Evolutionary conservation across 106 monocot species (phyloP).

Genomic region (Iris macrosiphon): DNA sequence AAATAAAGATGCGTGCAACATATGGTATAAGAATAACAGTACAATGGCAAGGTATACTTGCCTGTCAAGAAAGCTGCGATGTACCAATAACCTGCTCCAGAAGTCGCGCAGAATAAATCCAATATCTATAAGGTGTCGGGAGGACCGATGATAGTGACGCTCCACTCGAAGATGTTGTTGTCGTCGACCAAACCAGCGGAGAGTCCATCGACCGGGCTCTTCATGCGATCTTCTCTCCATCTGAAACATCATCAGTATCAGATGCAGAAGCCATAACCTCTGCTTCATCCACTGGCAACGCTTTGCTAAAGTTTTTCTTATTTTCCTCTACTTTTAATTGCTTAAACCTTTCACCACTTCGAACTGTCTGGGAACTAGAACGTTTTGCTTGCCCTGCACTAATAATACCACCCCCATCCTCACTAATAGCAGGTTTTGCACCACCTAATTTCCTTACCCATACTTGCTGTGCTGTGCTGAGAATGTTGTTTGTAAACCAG

Average conservation of each 20-base stretch:
- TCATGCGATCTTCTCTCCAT: conserved; percentile 53
- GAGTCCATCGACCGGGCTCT: conserved; percentile 62
- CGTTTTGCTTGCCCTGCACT: conserved; percentile 89
- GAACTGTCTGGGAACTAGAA: conserved; percentile 32
- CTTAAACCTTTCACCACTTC: conserved; percentile 84
- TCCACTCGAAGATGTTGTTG: conserved; percentile 62
- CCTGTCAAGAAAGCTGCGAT: too few relatives aligned
- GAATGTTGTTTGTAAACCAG: conserved; percentile 95
- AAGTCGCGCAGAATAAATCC: too few relatives aligned
- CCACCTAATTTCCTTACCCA: conserved; percentile 95
- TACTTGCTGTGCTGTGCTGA: conserved; percentile 94
- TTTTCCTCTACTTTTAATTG: conserved; percentile 76
- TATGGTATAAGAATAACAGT: too few relatives aligned
- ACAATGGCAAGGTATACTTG: too few relatives aligned
- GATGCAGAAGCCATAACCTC: conserved; percentile 32
- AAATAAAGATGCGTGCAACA: too few relatives aligned
- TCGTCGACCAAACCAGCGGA: conserved; percentile 65
- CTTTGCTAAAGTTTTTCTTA: conserved; percentile 28
- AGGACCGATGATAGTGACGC: conserved; percentile 64
- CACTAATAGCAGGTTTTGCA: conserved; percentile 69
- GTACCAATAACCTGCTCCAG: too few relatives aligned
- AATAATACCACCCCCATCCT: conserved; percentile 79
- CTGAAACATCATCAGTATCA: conserved; percentile 36
- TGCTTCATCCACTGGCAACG: conserved; percentile 25
- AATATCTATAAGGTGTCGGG: conserved; percentile 66